These are phyloP conservation scores for Dothistroma pini DNA, from an alignment of 2,329 filamentous ascomycete species.

Conservation along the genomic window DNA sequence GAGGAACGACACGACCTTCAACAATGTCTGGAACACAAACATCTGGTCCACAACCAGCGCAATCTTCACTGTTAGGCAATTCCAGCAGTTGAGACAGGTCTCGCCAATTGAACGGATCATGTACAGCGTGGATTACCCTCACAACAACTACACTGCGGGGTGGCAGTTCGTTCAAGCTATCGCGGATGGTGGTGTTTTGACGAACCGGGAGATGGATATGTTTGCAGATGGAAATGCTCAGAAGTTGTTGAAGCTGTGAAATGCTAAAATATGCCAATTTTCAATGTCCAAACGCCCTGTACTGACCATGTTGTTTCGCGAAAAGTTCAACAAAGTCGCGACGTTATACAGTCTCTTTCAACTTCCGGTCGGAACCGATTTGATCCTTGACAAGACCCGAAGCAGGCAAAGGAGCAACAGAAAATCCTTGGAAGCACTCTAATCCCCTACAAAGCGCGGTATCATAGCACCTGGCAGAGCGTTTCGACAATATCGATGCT, in stretches of 20 bases:
- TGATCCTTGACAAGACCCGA: too few relatives aligned
- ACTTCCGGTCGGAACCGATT: too few relatives aligned
- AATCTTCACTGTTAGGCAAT: constrained; percentile 35
- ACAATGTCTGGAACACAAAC: constrained; percentile 37
- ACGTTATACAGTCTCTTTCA: too few relatives aligned
- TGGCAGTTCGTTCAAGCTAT: constrained; percentile 49
- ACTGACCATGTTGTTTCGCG: too few relatives aligned
- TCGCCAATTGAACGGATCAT: constrained; percentile 45
- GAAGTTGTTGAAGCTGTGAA: constrained; percentile 35
- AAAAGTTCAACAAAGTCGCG: too few relatives aligned
- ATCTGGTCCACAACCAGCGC: constrained; percentile 57
- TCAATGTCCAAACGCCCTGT: not conserved
- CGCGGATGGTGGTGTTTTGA: constrained; percentile 46
- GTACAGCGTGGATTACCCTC: constrained; percentile 57
- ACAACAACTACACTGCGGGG: constrained; percentile 47
- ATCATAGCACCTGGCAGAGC: too few relatives aligned
- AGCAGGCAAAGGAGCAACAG: too few relatives aligned
- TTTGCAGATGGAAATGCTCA: constrained; percentile 51
- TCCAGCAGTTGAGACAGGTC: constrained; percentile 27
- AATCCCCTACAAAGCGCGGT: too few relatives aligned
- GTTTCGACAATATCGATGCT: too few relatives aligned
- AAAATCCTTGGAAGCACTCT: too few relatives aligned
- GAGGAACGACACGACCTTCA: constrained; percentile 4
- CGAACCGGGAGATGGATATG: constrained; percentile 43
- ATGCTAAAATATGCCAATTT: not conserved